Conservation (phyloP, 306 rosid species). For the Carpinus fangiana region DNA sequence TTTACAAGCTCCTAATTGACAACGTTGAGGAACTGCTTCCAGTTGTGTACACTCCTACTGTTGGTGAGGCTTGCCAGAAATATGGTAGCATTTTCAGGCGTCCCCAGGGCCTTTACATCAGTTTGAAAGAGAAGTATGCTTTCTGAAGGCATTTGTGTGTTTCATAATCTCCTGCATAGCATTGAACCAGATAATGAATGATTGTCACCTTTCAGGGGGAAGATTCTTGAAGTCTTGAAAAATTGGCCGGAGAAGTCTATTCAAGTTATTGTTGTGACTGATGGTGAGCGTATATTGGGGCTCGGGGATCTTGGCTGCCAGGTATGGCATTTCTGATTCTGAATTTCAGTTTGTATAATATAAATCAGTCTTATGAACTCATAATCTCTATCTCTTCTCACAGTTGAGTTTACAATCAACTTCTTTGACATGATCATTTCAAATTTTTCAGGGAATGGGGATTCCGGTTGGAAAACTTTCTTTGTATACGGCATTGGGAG, state of each 20-base stretch:
- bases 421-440: conserved; percentile 14
- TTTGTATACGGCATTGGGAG: conserved; percentile 93
- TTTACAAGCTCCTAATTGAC: conserved; percentile 85
- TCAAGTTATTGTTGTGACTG: conserved; percentile 95
- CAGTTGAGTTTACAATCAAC: not conserved
- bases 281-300: conserved; percentile 97
- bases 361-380: conserved; percentile 3
- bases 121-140: conserved; percentile 85
- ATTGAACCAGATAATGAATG: conserved; percentile 30
- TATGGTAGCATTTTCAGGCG: conserved; percentile 90
- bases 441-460: conserved; percentile 81
- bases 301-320: conserved; percentile 99
- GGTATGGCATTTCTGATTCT: conserved; percentile 38
- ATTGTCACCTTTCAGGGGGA: conserved; percentile 60
- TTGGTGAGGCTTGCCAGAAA: conserved; percentile 98
- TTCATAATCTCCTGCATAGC: conserved; percentile 1
- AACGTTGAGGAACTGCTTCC: conserved; percentile 96
- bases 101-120: conserved; percentile 92
- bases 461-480: conserved; percentile 98
- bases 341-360: not conserved
- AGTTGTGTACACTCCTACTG: conserved; percentile 91
- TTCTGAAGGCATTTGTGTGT: not conserved
- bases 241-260: conserved; percentile 89
- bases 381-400: conserved; percentile 21
- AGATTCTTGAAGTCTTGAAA: conserved; percentile 86